Base-by-base conservation (phyloP, 768 basidiomycete species). In the Asterophora lycoperdoides region DNA sequence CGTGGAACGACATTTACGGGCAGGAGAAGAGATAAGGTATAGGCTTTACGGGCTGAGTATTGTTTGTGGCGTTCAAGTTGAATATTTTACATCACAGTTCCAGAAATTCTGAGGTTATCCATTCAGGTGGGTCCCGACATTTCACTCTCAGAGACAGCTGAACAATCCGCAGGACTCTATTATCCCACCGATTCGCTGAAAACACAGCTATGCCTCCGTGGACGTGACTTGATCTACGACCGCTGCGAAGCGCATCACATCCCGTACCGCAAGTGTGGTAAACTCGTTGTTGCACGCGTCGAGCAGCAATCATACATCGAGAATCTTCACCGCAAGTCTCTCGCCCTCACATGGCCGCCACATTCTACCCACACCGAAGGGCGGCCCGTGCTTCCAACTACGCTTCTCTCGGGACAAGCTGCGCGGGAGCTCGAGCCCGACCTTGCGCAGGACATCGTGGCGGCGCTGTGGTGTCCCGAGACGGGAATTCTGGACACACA, bases 401-500 rank as follows among this genome's bases (percentile, higher is more conserved):
- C 74, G 50, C 76, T 96, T 43, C 71, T 99, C 30, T 75, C 71
- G 11, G 83, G 83, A 7, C 74, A 79, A 10, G 74, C 85, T 60
- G 86, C 86, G 2, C 77, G 78, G 44, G 74, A 78, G 44, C 66
- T 94, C 57, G 93, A 96, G 66, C 95, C 95, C 0, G 80, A 88
- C 58, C 69, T 99, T n/a, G 83, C 86, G 0, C 55, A 63, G 7
- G 72, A 83, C 37, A 89, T 97, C 47, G 69, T 72, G 0, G 76
- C 74, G 8, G 92, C 93, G 2, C 65, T 99, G 23, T 84, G 83
- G 76, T 89, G 84, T 47, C 86, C 89, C 8, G 81, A 84, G 59
- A 94, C 93, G 0, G 96, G 96, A 2, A 94, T 98, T 52, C 66
- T 98, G 0, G 87, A 94, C 64, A 89, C 90, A 0, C 91, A 95